Percentiles rank a stretch among this genome's conserved stretches.
phyloP scores from a whole-genome alignment of 495 filamentous ascomycete genomes.

The Chaetomium tenue region DNA sequence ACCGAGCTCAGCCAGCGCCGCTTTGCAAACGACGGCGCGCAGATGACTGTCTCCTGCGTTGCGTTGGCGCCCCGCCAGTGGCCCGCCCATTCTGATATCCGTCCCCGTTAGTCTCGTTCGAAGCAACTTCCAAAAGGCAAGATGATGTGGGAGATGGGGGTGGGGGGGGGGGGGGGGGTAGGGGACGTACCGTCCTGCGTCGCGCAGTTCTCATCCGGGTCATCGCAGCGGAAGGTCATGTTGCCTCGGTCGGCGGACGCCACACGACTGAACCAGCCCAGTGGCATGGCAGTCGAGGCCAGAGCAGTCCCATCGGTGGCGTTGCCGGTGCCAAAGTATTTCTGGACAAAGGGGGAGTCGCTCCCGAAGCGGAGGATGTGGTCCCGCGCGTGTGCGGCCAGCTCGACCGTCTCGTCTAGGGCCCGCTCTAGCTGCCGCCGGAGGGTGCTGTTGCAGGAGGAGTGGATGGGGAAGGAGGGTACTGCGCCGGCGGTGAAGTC shows the following conservation, averaged over 20 bases:
- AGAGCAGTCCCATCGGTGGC: background rate
- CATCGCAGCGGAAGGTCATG: slow-evolving; percentile 57
- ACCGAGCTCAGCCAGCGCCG: slow-evolving; percentile 52
- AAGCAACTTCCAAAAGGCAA: background rate
- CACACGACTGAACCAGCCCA: slow-evolving; percentile 53
- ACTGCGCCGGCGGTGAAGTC: slow-evolving; percentile 25
- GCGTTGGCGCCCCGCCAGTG: slow-evolving; percentile 60
- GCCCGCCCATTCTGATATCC: slow-evolving; percentile 51
- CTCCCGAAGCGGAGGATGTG: slow-evolving; percentile 52
- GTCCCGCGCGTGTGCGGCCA: slow-evolving; percentile 50
- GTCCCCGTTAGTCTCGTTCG: background rate
- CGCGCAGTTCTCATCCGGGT: slow-evolving; percentile 56
- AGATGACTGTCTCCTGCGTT: slow-evolving; percentile 61
- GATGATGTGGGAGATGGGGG: too few relatives aligned
- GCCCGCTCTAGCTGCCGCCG: slow-evolving; percentile 47
- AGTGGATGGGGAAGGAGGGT: slow-evolving; percentile 48
- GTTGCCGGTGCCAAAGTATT: slow-evolving; percentile 53
- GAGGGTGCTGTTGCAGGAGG: slow-evolving; percentile 57
- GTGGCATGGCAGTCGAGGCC: slow-evolving; percentile 46
- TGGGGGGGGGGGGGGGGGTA: background rate
- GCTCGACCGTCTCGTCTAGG: slow-evolving; percentile 48
- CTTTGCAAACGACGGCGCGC: slow-evolving; percentile 51
- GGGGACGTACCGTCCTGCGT: slow-evolving; percentile 40
- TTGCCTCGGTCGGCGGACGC: slow-evolving; percentile 41
- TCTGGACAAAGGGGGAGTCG: slow-evolving; percentile 51